Evolutionary conservation across 371 early-diverging fungal genomes (phyloP).

Genomic region (Syncephalis fuscata): DNA sequence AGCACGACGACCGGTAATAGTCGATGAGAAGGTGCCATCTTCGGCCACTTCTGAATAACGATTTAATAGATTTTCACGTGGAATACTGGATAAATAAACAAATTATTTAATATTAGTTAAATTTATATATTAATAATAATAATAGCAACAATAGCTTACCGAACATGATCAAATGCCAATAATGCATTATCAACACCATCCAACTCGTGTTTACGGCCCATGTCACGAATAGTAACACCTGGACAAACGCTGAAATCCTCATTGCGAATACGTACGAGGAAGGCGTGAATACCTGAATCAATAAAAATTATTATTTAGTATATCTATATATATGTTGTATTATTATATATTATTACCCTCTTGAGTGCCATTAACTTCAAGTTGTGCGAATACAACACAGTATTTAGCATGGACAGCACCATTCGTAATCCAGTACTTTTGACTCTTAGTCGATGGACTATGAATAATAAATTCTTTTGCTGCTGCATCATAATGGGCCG

Average conservation of each 20-base stretch:
- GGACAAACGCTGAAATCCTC: conserved; percentile 24
- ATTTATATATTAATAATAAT: background rate
- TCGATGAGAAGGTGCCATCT: conserved; percentile 31
- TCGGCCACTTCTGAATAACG: conserved; percentile 40
- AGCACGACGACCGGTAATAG: conserved; percentile 23
- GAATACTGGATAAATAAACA: conserved; percentile 9
- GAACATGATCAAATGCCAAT: conserved; percentile 19
- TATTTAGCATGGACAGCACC: conserved; percentile 42
- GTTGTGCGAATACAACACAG: conserved; percentile 52
- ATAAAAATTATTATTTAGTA: background rate
- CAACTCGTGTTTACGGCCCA: conserved; percentile 43
- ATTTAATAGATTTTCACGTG: conserved; percentile 47
- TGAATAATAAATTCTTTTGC: conserved; percentile 51
- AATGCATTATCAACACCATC: conserved; percentile 50
- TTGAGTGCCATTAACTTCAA: conserved; percentile 32
- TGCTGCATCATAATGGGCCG: conserved; percentile 25
- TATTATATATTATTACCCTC: conserved; percentile 20
- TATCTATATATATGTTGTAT: conserved; percentile 10
- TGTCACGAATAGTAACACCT: conserved; percentile 49
- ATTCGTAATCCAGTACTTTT: conserved; percentile 41
- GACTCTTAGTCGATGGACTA: conserved; percentile 40
- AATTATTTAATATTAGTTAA: background rate
- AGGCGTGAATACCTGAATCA: conserved; percentile 19
- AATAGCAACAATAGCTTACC: conserved; percentile 1
- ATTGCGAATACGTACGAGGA: conserved; percentile 47